phyloP scores from a whole-genome alignment of 768 basidiomycete genomes.

The Lentinula aciculospora region DNA sequence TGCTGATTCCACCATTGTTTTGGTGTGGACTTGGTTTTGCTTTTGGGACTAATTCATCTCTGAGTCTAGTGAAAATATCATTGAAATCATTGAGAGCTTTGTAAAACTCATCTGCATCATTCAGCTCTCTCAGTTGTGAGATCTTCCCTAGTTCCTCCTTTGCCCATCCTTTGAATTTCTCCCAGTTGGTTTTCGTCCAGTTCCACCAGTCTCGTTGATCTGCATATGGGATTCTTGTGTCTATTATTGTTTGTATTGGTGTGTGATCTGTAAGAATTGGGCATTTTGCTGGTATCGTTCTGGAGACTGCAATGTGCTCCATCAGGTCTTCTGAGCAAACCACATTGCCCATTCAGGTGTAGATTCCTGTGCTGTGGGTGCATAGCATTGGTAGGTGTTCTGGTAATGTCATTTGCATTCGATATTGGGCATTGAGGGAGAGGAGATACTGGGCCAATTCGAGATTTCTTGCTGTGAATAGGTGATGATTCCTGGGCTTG shows the following conservation, averaged over 20 bases:
- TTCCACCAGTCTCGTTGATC: background rate
- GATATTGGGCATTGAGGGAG: background rate
- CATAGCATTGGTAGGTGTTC: constrained; percentile 24
- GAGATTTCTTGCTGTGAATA: constrained; percentile 26
- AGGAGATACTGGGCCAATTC: constrained; percentile 15
- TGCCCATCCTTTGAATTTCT: background rate
- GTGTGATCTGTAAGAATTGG: background rate
- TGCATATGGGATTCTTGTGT: background rate
- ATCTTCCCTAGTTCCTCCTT: background rate
- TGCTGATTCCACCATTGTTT: background rate
- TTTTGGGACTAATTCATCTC: background rate
- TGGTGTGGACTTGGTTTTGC: background rate
- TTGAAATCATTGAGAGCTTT: background rate
- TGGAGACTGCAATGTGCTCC: constrained; percentile 7
- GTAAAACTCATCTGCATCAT: too few relatives aligned
- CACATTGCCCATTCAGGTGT: constrained; percentile 37
- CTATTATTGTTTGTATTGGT: background rate
- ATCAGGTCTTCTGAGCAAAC: constrained; percentile 20
- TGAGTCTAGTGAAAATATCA: background rate
- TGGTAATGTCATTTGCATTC: background rate
- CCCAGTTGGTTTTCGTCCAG: background rate
- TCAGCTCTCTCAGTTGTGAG: too few relatives aligned
- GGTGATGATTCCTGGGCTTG: constrained; percentile 19
- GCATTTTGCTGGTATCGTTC: background rate
- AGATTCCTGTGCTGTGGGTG: constrained; percentile 21